Evolutionary conservation across 495 filamentous ascomycete species (phyloP).

Genomic region (Podospora sp.): DNA sequence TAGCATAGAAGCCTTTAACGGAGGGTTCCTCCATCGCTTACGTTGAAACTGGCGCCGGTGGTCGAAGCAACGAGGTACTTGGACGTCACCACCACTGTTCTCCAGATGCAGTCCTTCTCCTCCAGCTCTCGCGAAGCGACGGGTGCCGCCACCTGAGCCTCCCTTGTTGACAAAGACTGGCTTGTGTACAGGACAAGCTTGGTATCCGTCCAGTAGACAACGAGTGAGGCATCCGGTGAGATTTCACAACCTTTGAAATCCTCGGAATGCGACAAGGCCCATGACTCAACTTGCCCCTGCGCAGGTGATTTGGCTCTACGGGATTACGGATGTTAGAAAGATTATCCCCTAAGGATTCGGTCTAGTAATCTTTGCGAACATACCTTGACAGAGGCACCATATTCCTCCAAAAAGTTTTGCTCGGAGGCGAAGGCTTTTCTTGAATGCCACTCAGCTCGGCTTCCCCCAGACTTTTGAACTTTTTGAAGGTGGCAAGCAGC

Average conservation of each 20-base stretch:
- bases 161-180: conserved; percentile 23
- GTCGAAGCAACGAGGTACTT: conserved; percentile 30
- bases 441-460: not conserved
- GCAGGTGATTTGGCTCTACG: not conserved
- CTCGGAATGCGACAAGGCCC: conserved; percentile 21
- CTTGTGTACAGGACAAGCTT: conserved; percentile 36
- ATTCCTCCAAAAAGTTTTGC: too few species aligned
- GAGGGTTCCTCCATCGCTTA: conserved; percentile 1
- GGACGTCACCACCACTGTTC: conserved; percentile 25
- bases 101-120: conserved; percentile 20
- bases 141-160: not conserved
- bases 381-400: too few species aligned
- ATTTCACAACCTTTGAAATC: conserved; percentile 35
- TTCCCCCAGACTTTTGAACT: conserved; percentile 5
- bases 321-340: not conserved
- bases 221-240: conserved; percentile 28
- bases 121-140: conserved; percentile 13
- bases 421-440: not conserved
- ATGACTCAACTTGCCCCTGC: conserved; percentile 13
- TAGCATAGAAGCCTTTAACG: not conserved
- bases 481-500: conserved; percentile 16
- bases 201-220: conserved; percentile 39
- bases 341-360: not conserved
- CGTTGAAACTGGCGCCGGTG: conserved; percentile 23
- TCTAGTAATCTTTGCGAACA: too few species aligned